phyloP scores from a whole-genome alignment of 768 basidiomycete genomes.

The Clitopilus passeckerianus region DNA sequence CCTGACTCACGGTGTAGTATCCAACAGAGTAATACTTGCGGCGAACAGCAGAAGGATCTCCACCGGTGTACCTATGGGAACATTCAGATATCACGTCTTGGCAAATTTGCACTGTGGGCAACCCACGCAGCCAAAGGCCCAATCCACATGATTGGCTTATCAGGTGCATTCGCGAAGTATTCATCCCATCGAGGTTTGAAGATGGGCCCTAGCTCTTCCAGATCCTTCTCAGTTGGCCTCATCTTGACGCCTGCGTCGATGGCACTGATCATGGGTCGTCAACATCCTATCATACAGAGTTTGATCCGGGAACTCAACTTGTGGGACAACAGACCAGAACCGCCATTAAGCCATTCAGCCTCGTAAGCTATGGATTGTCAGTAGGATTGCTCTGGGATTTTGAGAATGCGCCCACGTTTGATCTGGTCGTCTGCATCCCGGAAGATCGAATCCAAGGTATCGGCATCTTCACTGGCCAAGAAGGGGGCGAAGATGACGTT shows the following conservation, averaged over 20 bases:
- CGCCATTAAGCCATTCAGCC: slow-evolving; percentile 10
- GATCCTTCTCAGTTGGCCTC: slow-evolving; percentile 44
- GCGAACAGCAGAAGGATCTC: slow-evolving; percentile 11
- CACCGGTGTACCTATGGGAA: slow-evolving; percentile 12
- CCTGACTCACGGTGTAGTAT: slow-evolving; percentile 14
- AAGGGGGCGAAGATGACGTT: slow-evolving; percentile 32
- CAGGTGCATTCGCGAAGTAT: slow-evolving; percentile 45
- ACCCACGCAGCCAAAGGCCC: slow-evolving; percentile 36
- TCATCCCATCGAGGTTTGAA: slow-evolving; percentile 46
- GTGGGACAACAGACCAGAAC: slow-evolving; percentile 35
- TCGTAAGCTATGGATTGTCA: slow-evolving; percentile 7
- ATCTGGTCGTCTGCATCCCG: slow-evolving; percentile 30
- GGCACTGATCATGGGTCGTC: slow-evolving; percentile 26
- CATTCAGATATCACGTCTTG: slow-evolving; percentile 19
- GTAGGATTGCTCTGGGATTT: background rate
- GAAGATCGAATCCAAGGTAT: slow-evolving; percentile 46
- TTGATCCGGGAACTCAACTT: slow-evolving; percentile 27
- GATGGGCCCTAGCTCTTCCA: slow-evolving; percentile 42
- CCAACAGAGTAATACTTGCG: slow-evolving; percentile 21
- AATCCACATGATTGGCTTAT: slow-evolving; percentile 50
- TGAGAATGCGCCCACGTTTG: slow-evolving; percentile 27
- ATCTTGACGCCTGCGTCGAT: slow-evolving; percentile 54
- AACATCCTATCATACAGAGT: background rate
- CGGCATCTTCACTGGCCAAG: slow-evolving; percentile 35
- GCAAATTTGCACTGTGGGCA: background rate